These are phyloP conservation scores for Beta lomatogona DNA, from an alignment of 179 eudicot species.

Conservation along the genomic window DNA sequence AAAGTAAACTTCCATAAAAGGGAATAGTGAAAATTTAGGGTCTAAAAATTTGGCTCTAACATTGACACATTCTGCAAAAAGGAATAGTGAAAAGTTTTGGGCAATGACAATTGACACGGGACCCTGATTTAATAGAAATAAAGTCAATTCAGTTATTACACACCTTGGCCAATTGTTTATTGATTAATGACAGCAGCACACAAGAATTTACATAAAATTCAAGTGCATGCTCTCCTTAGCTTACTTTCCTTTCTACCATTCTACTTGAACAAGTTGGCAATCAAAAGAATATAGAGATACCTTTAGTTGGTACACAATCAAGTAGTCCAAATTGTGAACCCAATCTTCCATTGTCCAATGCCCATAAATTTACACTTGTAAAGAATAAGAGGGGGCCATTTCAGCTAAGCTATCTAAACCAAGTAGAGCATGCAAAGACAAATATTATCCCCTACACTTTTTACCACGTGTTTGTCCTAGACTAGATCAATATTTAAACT, in stretches of 20 bases:
- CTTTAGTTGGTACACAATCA: conserved; percentile 1
- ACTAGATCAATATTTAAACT: not conserved
- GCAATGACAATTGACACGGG: too few relatives aligned
- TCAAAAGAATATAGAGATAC: not conserved
- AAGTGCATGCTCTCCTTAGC: not conserved
- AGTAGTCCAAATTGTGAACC: not conserved
- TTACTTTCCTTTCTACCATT: not conserved
- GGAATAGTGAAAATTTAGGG: too few relatives aligned
- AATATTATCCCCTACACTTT: not conserved
- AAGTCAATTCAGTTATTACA: too few relatives aligned
- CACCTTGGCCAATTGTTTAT: too few relatives aligned
- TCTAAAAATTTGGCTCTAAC: too few relatives aligned
- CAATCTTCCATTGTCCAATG: conserved; percentile 12
- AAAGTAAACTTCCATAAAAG: too few relatives aligned
- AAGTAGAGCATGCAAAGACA: not conserved
- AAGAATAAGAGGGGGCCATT: not conserved
- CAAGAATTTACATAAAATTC: not conserved
- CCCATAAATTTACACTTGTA: not conserved
- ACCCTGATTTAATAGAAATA: too few relatives aligned
- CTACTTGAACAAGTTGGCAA: conserved; percentile 9
- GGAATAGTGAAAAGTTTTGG: too few relatives aligned
- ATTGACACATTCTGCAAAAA: too few relatives aligned
- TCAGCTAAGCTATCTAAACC: not conserved
- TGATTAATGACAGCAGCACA: too few relatives aligned
- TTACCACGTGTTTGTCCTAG: not conserved